Conservation (phyloP, 352 stramenopile genomes). For the Pythium vanterpoolii region DNA sequence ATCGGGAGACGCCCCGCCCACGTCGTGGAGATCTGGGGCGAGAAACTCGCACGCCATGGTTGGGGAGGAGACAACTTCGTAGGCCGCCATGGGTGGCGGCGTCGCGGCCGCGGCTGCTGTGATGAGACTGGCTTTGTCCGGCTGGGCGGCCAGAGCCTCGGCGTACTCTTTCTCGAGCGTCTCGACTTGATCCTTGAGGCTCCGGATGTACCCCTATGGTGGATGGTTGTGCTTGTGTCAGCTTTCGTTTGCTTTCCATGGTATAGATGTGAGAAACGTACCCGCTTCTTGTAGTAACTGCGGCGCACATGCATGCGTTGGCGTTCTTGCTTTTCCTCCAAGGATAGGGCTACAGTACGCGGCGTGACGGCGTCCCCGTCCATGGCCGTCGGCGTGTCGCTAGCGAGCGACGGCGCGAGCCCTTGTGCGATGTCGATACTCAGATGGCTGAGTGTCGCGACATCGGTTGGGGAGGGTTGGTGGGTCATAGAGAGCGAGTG, state of each 20-base stretch:
- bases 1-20: conserved; percentile 3
- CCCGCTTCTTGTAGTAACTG: conserved; percentile 44
- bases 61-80: background rate
- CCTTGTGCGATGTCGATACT: too few relatives aligned
- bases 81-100: background rate
- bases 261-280: conserved; percentile 2
- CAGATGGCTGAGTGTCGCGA: too few relatives aligned
- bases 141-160: conserved; percentile 11
- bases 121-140: background rate
- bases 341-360: conserved; percentile 21
- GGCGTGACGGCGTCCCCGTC: background rate
- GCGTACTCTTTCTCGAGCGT: conserved; percentile 24
- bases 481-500: too few relatives aligned
- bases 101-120: background rate
- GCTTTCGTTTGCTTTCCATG: background rate
- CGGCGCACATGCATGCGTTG: conserved; percentile 57
- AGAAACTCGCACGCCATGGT: conserved; percentile 18
- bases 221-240: background rate
- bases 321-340: conserved; percentile 45
- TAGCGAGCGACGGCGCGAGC: conserved; percentile 5
- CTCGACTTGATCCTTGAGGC: conserved; percentile 20
- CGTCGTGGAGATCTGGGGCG: conserved; percentile 10
- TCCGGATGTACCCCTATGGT: conserved; percentile 23
- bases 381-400: background rate
- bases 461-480: too few relatives aligned